Evolutionary conservation across 2,329 filamentous ascomycete species (phyloP).

Genomic region (Trichophyton benhamiae): DNA sequence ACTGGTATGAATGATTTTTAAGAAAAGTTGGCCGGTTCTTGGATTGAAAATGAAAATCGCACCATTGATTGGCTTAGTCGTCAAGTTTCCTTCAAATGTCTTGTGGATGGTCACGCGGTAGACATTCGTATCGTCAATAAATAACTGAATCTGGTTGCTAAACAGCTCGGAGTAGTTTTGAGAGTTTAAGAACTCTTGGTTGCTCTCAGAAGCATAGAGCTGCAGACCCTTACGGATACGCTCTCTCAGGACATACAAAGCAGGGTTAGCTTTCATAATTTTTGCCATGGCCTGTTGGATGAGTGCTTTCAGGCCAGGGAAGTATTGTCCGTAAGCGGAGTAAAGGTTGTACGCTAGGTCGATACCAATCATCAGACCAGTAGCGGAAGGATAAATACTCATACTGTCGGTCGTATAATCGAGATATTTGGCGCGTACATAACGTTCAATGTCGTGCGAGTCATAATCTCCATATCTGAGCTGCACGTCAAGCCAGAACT

Average conservation of each 20-base stretch:
- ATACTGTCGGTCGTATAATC: slow-evolving; percentile 98
- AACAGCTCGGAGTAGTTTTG: slow-evolving; percentile 99
- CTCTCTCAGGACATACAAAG: slow-evolving; percentile 87
- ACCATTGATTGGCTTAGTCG: slow-evolving; percentile 97
- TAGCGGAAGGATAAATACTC: slow-evolving; percentile 95
- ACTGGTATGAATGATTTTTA: slow-evolving; percentile 99
- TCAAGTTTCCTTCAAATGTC: slow-evolving; percentile 97
- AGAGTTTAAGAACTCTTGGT: slow-evolving; percentile 97
- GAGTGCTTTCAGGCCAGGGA: slow-evolving; percentile 89
- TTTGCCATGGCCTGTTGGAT: slow-evolving; percentile 98
- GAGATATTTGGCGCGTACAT: slow-evolving; percentile 93
- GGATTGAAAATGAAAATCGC: slow-evolving; percentile 99
- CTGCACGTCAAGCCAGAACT: slow-evolving; percentile 98
- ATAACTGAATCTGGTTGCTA: slow-evolving; percentile 96
- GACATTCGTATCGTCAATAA: slow-evolving; percentile 98
- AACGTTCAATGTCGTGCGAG: slow-evolving; percentile 96
- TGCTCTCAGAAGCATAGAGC: slow-evolving; percentile 94
- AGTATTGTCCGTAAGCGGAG: slow-evolving; percentile 96
- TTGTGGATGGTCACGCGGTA: slow-evolving; percentile 99
- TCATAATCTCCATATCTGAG: slow-evolving; percentile 96
- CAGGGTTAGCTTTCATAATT: slow-evolving; percentile 98
- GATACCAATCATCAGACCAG: slow-evolving; percentile 93
- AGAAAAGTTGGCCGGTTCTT: slow-evolving; percentile 89
- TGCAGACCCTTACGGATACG: slow-evolving; percentile 97
- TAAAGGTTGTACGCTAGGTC: slow-evolving; percentile 97